These are phyloP conservation scores for Takashimella tepidaria DNA, from an alignment of 1,284 basidiomycete species.

Conservation along the genomic window DNA sequence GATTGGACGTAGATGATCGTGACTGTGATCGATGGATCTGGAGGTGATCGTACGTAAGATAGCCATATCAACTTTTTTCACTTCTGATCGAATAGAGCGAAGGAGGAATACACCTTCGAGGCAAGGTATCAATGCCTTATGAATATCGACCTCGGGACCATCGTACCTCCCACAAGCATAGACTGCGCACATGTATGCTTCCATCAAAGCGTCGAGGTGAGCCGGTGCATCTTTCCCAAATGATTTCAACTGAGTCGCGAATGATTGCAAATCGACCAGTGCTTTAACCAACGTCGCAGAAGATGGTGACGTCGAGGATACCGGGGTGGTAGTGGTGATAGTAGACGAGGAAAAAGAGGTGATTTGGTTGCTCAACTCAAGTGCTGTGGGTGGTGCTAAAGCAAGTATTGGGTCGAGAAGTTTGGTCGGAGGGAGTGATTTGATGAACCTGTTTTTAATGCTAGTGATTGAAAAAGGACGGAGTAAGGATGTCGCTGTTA, in stretches of 20 bases:
- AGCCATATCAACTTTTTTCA: background rate
- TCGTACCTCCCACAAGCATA: background rate
- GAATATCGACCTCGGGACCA: background rate
- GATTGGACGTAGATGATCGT: background rate
- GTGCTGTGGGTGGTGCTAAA: background rate
- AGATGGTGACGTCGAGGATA: background rate
- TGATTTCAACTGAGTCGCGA: constrained; percentile 9
- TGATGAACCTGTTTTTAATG: constrained; percentile 5
- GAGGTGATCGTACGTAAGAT: background rate
- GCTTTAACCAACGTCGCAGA: background rate
- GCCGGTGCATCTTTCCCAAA: background rate
- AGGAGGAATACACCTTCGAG: background rate
- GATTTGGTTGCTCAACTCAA: background rate
- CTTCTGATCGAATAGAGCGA: background rate
- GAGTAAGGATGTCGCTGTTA: constrained; percentile 4
- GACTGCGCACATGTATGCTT: background rate
- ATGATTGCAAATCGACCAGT: constrained; percentile 9
- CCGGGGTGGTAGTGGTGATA: too few relatives aligned
- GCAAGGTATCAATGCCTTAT: background rate
- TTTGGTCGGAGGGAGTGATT: constrained; percentile 4
- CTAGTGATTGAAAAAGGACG: constrained; percentile 14
- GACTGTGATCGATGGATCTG: background rate
- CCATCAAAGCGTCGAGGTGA: background rate
- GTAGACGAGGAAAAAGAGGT: too few relatives aligned
- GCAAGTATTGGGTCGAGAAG: constrained; percentile 1